Evolutionary conservation across 2,329 filamentous ascomycete genomes (phyloP), one percentile per base, ranked within the genome.

Genomic region (Bimuria novae-zelandiae): DNA sequence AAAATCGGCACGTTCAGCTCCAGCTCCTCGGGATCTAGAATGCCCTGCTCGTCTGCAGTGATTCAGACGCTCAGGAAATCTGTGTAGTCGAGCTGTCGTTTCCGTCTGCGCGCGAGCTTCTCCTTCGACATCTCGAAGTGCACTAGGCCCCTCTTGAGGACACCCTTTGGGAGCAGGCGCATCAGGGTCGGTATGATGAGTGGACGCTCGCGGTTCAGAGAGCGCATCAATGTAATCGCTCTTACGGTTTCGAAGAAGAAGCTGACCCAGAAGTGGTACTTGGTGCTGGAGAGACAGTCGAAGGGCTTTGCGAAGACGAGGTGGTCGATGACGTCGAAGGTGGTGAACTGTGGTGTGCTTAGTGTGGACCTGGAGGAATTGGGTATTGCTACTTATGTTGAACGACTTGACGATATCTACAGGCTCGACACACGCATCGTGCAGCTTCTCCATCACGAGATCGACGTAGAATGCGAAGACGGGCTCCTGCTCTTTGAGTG

Each of bases 391-490:
- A 39, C 11, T 21, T 22, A 39, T 17, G 17, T 39, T 39, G 35
- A 39, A 39, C 35, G 16, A 39, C 19, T 39, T 39, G 7, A 21
- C 35, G 4, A 39, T 22, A 22, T 39, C 19, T 5, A 39, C 35
- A 22, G 35, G 35, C 35, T 39, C 35, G 35, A 39, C 16, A 21
- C 35, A 39, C 19, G 35, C 35, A 4, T 21, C 35, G 17, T 39
- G 35, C 35, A 39, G 12, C 17, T 64, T 64, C 1, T 57, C 23
- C 22, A 76, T 61, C 11, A 77, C 58, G 4, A 73, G 57, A 32
- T 70, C 64, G n/a, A 72, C 64, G 47, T 76, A 73, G 1, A 47
- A 32, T 30, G 67, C 55, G 47, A 77, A 49, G 55, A 69, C 54
- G 7, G 59, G 52, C 49, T 69, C 61, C 49, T 73, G 70, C 39